Base-by-base conservation (phyloP, 306 rosid genomes). In the Dicorynia guianensis region DNA sequence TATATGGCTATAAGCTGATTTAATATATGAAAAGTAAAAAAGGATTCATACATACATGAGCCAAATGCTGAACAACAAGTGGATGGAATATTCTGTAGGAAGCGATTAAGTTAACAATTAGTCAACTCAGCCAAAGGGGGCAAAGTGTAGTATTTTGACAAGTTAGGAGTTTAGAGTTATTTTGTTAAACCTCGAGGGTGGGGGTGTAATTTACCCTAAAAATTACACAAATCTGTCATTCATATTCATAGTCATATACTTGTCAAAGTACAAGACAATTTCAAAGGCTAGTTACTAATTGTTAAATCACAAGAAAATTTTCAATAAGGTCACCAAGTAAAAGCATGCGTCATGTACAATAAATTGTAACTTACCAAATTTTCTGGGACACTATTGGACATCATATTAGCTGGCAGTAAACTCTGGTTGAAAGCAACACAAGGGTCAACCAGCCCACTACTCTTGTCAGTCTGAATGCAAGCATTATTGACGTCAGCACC, bases 321-420 rank as follows among this genome's bases (percentile, higher is more conserved):
- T 42, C 64, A 42, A 54, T 13, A 20, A 61, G 79, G 65, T 62
- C 54, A 57, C 58, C 11, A 43, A 86, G 40, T 47, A 70, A 70
- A 48, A 64, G 69, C 18, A 77, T 73, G 60, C 69, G 48, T 15
- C 44, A 46, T 11, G 43, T 42, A 64, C 18, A 63, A 30, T 57
- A 57, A 73, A 67, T 61, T 50, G 67, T 18, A 76, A 81, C 98
- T 90, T 88, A 89, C 98, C 7, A 74, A 52, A 40, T 81, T 80
- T 67, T 75, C 75, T 40, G 81, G 82, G 56, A 78, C 64, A 64
- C 58, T 61, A 75, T 30, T 85, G 68, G 90, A 79, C 67, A 63
- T 72, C 63, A 74, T 43, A 84, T 79, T 83, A 81, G 70, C 82
- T 1, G 80, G 87, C 79, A 78, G 44, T 6, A 69, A 52, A 80